Base-by-base conservation (phyloP, 768 basidiomycete species). In the Hebeloma cylindrosporum region DNA sequence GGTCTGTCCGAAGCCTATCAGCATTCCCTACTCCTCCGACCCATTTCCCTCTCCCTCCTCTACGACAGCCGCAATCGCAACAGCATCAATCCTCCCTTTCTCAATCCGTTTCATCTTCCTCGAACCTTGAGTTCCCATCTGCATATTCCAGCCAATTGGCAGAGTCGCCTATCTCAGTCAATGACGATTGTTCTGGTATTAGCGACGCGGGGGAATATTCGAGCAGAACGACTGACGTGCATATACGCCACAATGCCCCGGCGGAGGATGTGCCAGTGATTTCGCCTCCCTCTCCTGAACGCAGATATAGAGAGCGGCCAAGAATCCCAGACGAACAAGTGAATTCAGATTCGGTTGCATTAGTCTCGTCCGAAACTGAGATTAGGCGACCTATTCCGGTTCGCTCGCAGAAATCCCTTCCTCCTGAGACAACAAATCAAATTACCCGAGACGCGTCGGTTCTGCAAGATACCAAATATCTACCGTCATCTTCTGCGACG, bases 21-120 rank as follows among this genome's bases (percentile, higher is more conserved):
- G 82, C 80, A 0, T 89, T 89, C 60, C 87, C 87, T 17, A 63
- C 74, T 0, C 87, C 87, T 11, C 87, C 87, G 0, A 79, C 78
- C 0, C 85, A 88, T 59, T 78, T 83, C 46, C 86, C 86, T 9
- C 63, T 83, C 10, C 86, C 82, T 26, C 74, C 78, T 21, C 64
- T 60, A 14, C 60, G 62, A 37, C 40, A 42, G 40, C 21, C 25
- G 30, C 36, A 37, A 43, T 34, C 45, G n/a, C 31, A 33, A 28
- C 32, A 20, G 34, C 45, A 51, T 22, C 47, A 53, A 25, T 48
- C 51, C 2, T 45, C 53, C 33, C 52, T 54, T 34, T 57, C 54
- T 16, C 55, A 58, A 36, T 41, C 51, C 9, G 29, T 36, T 13
- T 23, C 40, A 18, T 42, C 53, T 7, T 50, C 52, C 10, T 55